These are phyloP conservation scores for Ophiostoma ulmi DNA, from an alignment of 2,329 filamentous ascomycete genomes.

Conservation along the genomic window DNA sequence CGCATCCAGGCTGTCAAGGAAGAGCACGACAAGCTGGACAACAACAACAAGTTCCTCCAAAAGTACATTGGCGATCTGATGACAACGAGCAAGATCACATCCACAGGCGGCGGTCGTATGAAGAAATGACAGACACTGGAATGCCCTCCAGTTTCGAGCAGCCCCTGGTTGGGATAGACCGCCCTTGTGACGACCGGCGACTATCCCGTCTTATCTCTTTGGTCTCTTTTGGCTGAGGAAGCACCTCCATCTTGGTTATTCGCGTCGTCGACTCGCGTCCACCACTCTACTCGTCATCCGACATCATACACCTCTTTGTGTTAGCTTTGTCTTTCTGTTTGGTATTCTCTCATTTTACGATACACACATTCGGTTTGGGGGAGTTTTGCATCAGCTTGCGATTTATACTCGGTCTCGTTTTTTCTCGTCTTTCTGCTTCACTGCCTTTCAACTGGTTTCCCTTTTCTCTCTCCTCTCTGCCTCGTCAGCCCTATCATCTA, in stretches of 20 bases:
- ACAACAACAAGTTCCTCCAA: slow-evolving; percentile 93
- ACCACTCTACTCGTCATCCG: background rate
- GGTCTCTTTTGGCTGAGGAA: background rate
- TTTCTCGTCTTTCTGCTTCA: background rate
- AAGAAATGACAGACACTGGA: slow-evolving; percentile 46
- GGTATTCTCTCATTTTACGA: slow-evolving; percentile 14
- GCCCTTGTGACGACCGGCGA: background rate
- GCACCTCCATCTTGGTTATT: background rate
- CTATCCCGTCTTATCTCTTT: background rate
- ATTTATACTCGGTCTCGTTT: background rate
- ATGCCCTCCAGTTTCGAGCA: background rate
- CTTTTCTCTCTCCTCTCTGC: slow-evolving; percentile 3
- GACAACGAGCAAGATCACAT: slow-evolving; percentile 71
- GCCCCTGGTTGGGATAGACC: background rate
- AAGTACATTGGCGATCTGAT: slow-evolving; percentile 97
- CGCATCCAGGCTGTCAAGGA: slow-evolving; percentile 90
- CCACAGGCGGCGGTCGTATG: slow-evolving; percentile 44
- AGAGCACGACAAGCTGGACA: slow-evolving; percentile 94
- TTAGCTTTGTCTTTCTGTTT: slow-evolving; percentile 1
- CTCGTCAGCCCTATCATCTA: background rate
- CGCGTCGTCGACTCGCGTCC: background rate
- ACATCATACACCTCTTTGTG: background rate
- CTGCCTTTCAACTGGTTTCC: background rate
- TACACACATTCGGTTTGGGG: slow-evolving; percentile 13
- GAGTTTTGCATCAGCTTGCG: slow-evolving; percentile 14